phyloP scores from a whole-genome alignment of 2,329 filamentous ascomycete species.

The Proliferodiscus dingleyae region DNA sequence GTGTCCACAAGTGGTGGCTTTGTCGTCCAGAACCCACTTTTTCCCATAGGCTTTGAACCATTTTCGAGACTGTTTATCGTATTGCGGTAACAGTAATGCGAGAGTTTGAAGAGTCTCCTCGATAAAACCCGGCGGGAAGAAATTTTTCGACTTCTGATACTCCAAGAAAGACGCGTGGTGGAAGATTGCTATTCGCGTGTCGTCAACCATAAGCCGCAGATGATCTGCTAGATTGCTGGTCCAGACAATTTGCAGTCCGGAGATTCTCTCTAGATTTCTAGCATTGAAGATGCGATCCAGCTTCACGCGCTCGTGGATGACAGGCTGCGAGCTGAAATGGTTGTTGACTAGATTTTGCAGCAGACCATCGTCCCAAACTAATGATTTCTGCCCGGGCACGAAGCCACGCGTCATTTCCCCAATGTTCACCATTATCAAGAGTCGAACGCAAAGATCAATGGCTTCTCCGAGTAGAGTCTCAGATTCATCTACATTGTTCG shows the following conservation, averaged over 20 bases:
- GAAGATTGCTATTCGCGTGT: constrained; percentile 36
- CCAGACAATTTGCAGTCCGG: constrained; percentile 33
- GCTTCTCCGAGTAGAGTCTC: no score
- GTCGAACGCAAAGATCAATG: constrained; percentile 13
- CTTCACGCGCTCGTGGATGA: constrained; percentile 11
- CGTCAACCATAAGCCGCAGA: constrained; percentile 35
- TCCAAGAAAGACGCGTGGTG: constrained; percentile 37
- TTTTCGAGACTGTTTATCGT: constrained; percentile 19
- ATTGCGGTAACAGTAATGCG: constrained; percentile 33
- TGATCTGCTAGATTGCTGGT: constrained; percentile 40
- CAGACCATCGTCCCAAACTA: constrained; percentile 5
- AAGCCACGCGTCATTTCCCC: constrained; percentile 6
- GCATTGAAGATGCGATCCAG: constrained; percentile 24
- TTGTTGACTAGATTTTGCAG: constrained; percentile 1
- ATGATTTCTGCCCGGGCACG: constrained; percentile 2
- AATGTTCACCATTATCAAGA: constrained; percentile 12
- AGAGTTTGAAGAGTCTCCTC: constrained; percentile 36
- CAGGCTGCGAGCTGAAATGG: constrained; percentile 2
- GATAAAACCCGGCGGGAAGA: constrained; percentile 31
- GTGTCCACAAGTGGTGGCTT: constrained; percentile 26
- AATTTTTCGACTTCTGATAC: constrained; percentile 16
- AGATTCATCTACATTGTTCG: no score
- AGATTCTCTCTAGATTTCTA: constrained; percentile 29
- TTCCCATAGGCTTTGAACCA: constrained; percentile 22
- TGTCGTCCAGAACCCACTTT: constrained; percentile 26